Base-by-base conservation (phyloP, 2,329 filamentous ascomycete species). In the Westerdykella aurantiaca region DNA sequence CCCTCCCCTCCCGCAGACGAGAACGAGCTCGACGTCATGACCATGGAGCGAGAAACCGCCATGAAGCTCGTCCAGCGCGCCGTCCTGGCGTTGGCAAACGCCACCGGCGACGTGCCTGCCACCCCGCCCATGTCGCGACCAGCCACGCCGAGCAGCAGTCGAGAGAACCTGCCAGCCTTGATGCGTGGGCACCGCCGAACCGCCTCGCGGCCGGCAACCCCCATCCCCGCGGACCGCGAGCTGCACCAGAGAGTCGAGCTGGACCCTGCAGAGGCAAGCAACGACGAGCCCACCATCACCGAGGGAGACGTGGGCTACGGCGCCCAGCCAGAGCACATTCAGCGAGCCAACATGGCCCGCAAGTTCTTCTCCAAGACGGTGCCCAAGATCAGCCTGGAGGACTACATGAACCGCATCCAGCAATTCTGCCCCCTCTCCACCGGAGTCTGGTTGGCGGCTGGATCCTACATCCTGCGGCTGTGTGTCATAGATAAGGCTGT, bases 281-380 rank as follows among this genome's bases (percentile, higher is more conserved):
- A 69, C 25, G 66, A 72, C 45, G 74, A 77, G 48, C 73, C 74
- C 21, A 69, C 69, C 18, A 68, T 68, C 33, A 64, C 64, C n/a
- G 49, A 57, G 13, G 55, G 58, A 9, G 67, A 73, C 31, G 62
- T 73, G 29, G 67, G 82, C n/a, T 79, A 80, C 37, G 80, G 87
- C 63, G 82, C 81, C 23, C 82, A 88, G 55, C 83, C 85, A 17
- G 73, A 88, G 44, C 81, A 84, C 47, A 70, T 88, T 29, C 90
- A 96, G 64, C 86, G 93, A 61, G 83, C 82, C 49, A 85, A 88
- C 52, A 88, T 97, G 51, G 88, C 88, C 14, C 82, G 89, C 54
- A 93, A 93, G 59, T 98, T 98, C 69, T 94, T 93, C 72, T 91
- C 86, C 51, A 95, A 93, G 64, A 80, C 82, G 40, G 82, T 88